Conservation (phyloP, 257 asterid genomes). For the Salvia miltiorrhiza region DNA sequence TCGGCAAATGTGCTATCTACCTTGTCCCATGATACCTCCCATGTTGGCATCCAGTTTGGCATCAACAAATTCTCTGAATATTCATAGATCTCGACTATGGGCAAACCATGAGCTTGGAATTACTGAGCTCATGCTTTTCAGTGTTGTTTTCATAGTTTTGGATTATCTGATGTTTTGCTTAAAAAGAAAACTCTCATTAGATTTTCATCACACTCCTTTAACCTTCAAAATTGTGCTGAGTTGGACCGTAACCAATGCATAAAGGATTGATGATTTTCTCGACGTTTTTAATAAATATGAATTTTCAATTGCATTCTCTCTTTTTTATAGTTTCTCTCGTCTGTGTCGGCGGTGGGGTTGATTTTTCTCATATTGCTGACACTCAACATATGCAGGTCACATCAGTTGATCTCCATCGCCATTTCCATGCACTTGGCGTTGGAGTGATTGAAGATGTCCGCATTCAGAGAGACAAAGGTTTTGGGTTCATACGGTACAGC, state of each 20-base stretch:
- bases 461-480: conserved; percentile 82
- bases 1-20: not conserved
- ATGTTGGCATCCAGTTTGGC: not conserved
- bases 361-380: conserved; percentile 4
- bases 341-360: not conserved
- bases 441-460: conserved; percentile 85
- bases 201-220: not conserved
- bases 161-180: not conserved
- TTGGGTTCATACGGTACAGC: conserved; percentile 80
- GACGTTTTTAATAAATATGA: not conserved
- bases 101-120: conserved; percentile 2
- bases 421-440: conserved; percentile 67
- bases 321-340: not conserved
- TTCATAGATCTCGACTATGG: not conserved
- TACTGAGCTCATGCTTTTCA: not conserved
- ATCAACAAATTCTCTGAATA: not conserved
- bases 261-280: not conserved
- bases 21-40: not conserved
- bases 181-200: not conserved
- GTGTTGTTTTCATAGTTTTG: not conserved
- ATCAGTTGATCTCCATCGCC: conserved; percentile 69
- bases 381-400: conserved; percentile 46
- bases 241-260: conserved; percentile 1
- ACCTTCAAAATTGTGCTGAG: no score
- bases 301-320: not conserved